phyloP scores from a whole-genome alignment of 257 asterid species.

The Solanum paucissectum region DNA sequence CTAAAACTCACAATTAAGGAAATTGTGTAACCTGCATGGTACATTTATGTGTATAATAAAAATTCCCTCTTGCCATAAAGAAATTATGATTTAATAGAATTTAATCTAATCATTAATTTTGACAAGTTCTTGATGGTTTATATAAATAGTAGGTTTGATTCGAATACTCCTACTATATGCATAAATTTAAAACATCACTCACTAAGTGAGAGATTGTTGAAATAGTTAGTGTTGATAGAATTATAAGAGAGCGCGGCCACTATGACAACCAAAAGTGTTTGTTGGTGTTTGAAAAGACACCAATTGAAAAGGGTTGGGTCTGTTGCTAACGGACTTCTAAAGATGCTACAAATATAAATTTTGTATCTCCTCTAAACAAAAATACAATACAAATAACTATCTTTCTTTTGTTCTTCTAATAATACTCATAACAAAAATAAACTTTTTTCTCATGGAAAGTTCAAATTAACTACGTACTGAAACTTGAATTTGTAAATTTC shows the following conservation, averaged over 20 bases:
- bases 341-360: too few relatives aligned
- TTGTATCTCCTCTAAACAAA: not conserved
- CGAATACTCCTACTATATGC: too few relatives aligned
- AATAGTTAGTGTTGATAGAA: too few relatives aligned
- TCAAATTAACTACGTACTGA: not conserved
- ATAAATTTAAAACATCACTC: too few relatives aligned
- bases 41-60: not conserved
- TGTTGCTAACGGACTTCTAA: too few relatives aligned
- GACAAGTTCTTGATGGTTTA: not conserved
- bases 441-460: not conserved
- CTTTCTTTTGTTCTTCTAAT: not conserved
- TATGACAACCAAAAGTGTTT: too few relatives aligned
- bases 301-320: too few relatives aligned
- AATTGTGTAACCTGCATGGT: not conserved
- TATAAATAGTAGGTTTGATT: too few relatives aligned
- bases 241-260: too few relatives aligned
- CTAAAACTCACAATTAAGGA: not conserved
- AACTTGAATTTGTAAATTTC: not conserved
- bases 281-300: too few relatives aligned
- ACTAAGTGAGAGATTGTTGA: too few relatives aligned
- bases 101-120: not conserved
- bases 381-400: not conserved
- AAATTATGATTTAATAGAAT: not conserved
- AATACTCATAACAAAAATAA: not conserved
- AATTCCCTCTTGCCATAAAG: not conserved